Evolutionary conservation across 2,329 filamentous ascomycete species (phyloP).

Genomic region (Helminthosporium solani): DNA sequence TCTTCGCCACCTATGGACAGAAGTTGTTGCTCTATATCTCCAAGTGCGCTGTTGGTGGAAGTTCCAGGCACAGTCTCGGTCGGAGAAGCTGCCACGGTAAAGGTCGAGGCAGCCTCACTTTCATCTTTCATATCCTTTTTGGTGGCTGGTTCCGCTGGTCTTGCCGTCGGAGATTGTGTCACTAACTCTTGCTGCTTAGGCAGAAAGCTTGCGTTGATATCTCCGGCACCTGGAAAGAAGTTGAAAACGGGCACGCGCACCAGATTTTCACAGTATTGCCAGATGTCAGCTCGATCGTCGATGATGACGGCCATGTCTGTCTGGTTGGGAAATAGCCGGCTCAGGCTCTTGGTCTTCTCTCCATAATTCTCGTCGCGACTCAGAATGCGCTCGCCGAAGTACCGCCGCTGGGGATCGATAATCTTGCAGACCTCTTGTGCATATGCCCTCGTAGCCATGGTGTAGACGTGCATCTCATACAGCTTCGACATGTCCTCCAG

Average conservation of each 20-base stretch:
- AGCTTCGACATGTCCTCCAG: constrained; percentile 73
- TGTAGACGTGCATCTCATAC: constrained; percentile 97
- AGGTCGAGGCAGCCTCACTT: constrained; percentile 14
- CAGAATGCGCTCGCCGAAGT: constrained; percentile 92
- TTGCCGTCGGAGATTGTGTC: constrained; percentile 24
- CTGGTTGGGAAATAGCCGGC: constrained; percentile 90
- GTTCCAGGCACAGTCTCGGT: constrained; percentile 19
- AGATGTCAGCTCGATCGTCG: constrained; percentile 94
- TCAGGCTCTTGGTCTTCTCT: constrained; percentile 84
- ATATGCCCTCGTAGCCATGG: constrained; percentile 98
- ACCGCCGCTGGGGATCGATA: constrained; percentile 82
- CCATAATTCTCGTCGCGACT: constrained; percentile 97
- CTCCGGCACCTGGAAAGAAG: constrained; percentile 96
- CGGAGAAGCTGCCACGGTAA: constrained; percentile 26
- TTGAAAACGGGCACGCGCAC: constrained; percentile 95
- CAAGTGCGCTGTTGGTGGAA: constrained; percentile 48
- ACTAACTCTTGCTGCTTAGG: constrained; percentile 64
- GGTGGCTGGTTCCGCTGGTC: constrained; percentile 12
- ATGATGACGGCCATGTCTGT: constrained; percentile 99
- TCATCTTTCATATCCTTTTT: constrained; percentile 18
- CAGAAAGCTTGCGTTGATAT: constrained; percentile 97
- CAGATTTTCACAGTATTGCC: constrained; percentile 88
- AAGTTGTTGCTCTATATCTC: constrained; percentile 70
- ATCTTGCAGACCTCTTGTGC: constrained; percentile 88
- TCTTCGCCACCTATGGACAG: constrained; percentile 74